Base-by-base conservation (phyloP, 2,329 filamentous ascomycete genomes). In the Phialophora macrospora region DNA sequence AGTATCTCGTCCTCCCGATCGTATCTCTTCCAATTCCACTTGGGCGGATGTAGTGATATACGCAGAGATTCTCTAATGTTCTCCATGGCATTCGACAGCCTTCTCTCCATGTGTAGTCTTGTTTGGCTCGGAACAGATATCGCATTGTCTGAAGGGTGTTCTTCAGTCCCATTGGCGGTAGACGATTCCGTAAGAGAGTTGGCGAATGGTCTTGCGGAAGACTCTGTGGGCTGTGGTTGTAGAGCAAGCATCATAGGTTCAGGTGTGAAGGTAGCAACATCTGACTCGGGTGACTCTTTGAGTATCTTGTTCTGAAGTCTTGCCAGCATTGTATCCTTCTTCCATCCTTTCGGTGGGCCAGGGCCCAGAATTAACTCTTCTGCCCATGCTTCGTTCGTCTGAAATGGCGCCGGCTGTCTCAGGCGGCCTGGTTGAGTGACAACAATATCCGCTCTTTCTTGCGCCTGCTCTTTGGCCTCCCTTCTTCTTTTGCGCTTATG, bases 31-130 rank as follows among this genome's bases (percentile, higher is more conserved):
- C 84, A 84, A 74, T 95, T 94, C 90, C 90, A 93, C 55, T 88
- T 88, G 56, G 86, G 85, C 3, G 71, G 68, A 44, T 75, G 78
- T 32, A 80, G 77, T 32, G 77, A 76, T 62, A 76, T 77, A 73
- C 87, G 81, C 71, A 86, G 80, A 65, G 82, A 55, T 81, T 78
- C 24, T 81, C 83, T 68, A 79, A 81, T 87, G 87, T 52, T 90
- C 83, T 11, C 86, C 87, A 4, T 92, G 91, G 0, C 93, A 92
- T 79, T 93, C 84, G 70, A 83, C 83, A 72, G 96, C 95, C 78
- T 97, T 93, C 74, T 94, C 90, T 57, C 85, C 82, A 93, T 93
- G 96, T 79, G 91, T 91, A 14, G 90, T 88, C 74, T 97, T 96
- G 38, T 91, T 95, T 88, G 89, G 72, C 91, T 93, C 1, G 92